Evolutionary conservation across 257 asterid genomes (phyloP).

Genomic region (Dorcoceras hygrometricum): DNA sequence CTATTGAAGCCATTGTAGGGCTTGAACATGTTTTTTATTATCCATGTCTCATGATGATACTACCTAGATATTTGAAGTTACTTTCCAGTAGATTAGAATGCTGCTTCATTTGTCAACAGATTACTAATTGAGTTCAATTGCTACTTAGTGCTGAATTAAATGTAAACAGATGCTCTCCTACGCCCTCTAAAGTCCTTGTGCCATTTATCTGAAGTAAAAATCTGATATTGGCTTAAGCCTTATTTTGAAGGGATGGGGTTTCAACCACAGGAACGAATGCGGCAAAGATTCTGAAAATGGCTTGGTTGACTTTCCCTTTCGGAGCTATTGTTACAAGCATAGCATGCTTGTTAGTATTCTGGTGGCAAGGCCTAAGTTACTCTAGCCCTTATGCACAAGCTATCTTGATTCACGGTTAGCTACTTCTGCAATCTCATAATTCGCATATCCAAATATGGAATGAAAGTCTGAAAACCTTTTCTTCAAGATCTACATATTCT

Average conservation of each 20-base stretch:
- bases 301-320: conserved; percentile 82
- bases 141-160: no score
- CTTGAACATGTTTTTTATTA: conserved; percentile 16
- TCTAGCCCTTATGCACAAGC: conserved; percentile 82
- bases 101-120: no score
- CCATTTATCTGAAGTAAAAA: conserved; percentile 13
- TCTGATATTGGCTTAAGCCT: conserved; percentile 23
- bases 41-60: background rate
- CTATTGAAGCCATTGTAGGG: conserved; percentile 13
- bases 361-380: conserved; percentile 81
- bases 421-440: conserved; percentile 11
- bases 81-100: background rate
- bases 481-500: background rate
- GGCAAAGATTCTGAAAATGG: conserved; percentile 76
- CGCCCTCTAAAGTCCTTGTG: background rate
- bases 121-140: background rate
- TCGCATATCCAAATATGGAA: background rate
- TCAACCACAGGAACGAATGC: conserved; percentile 52
- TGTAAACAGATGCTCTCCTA: background rate
- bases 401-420: conserved; percentile 77
- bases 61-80: no score
- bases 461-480: conserved; percentile 9
- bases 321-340: conserved; percentile 58
- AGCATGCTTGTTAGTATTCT: conserved; percentile 64
- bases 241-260: conserved; percentile 54